Percentiles rank a stretch among this genome's conserved stretches.
Evolutionary conservation across 257 asterid species (phyloP).

Genomic region (Voacanga thouarsii): DNA sequence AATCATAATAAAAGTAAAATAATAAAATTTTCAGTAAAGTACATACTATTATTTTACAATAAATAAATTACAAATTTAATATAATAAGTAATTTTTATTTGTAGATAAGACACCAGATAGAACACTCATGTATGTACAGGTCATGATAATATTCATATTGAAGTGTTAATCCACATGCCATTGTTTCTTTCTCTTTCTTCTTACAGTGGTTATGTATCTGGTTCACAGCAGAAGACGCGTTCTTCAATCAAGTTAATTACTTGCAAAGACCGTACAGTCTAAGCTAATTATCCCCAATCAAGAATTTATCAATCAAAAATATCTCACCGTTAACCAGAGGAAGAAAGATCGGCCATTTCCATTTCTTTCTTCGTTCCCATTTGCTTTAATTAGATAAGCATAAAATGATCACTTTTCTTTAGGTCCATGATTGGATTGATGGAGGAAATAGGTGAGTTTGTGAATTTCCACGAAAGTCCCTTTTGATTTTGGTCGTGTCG

Average conservation of each 20-base stretch:
- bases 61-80: no score
- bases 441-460: background rate
- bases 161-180: no score
- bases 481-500: background rate
- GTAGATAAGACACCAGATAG: no score
- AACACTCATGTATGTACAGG: no score
- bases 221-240: background rate
- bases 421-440: background rate
- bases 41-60: no score
- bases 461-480: background rate
- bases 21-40: no score
- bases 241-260: background rate
- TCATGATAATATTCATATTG: no score
- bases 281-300: background rate
- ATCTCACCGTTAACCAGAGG: no score
- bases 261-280: background rate
- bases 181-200: background rate
- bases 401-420: no score
- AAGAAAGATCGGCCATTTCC: background rate
- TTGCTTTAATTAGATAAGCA: background rate
- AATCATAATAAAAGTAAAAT: no score
- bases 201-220: background rate
- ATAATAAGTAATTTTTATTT: no score
- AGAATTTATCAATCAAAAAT: background rate
- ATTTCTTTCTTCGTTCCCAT: background rate